Evolutionary conservation across 495 filamentous ascomycete genomes (phyloP), one percentile per base, ranked within the genome.

Genomic region (Aspergillus campestris): DNA sequence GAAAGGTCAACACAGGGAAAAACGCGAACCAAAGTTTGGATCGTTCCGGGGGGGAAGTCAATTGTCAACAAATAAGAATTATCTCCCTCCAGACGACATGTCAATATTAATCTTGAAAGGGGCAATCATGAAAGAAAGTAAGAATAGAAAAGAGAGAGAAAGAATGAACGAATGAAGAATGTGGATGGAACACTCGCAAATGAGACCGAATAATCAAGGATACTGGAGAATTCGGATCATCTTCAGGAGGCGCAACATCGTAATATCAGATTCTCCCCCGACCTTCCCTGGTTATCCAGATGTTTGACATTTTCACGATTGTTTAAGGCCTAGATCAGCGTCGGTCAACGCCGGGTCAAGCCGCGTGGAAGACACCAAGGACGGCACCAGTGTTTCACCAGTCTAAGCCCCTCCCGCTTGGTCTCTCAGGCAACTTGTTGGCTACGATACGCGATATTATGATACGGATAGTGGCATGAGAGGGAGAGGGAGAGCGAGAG

Each of bases 331-430:
- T 33, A 47, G 36, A 38, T 40, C 15, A 15, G 45, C 30, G 31
- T 18, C 5, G 37, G 31, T 13, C 31, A 45, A 46, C 40, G 31
- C 40, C 39, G 39, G 52, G 54, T 50, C 45, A 47, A 52, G 43
- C 48, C 52, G 53, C 54, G 59, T 45, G 55, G 51, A 38, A 45
- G 24, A 42, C 8, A 36, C n/a, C 10, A 29, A 52, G 54, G 63
- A 60, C 56, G 18, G 46, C 61, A 59, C 67, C 67, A 64, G 67
- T 67, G 67, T 70, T 70, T 70, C 67, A 70, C 52, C 49, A 47
- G 40, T 42, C 35, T 35, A 33, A 45, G 31, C 24, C 31, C 31
- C 46, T 29, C 38, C 38, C 33, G 35, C 28, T 38, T 14, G 46
- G 59, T 66, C 56, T 56, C 65, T 65, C 56, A 27, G 59, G 65